These are phyloP conservation scores for Parastagonospora nodorum DNA, from an alignment of 2,329 filamentous ascomycete genomes.

Conservation along the genomic window DNA sequence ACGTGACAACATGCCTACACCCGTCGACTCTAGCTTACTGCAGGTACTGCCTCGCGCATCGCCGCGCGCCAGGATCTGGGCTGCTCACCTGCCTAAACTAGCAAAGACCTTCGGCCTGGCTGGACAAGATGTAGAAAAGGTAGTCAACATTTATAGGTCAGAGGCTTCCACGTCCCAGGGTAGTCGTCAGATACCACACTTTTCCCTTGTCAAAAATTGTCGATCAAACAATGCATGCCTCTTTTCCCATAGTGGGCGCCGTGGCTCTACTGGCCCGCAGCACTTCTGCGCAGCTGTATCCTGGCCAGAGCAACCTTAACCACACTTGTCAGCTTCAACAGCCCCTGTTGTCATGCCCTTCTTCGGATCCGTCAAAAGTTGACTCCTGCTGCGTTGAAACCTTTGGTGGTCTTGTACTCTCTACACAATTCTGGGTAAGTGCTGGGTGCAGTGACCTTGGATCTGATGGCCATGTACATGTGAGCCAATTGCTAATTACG, in stretches of 20 bases:
- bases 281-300: conserved; percentile 49
- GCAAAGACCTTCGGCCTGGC: conserved; percentile 32
- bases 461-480: background rate
- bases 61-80: conserved; percentile 15
- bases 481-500: no score
- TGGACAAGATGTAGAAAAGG: conserved; percentile 17
- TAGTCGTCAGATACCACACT: conserved; percentile 5
- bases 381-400: conserved; percentile 71
- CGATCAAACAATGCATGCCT: conserved; percentile 26
- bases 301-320: conserved; percentile 56
- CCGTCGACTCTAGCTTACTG: conserved; percentile 21
- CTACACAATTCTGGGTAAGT: conserved; percentile 66
- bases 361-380: conserved; percentile 44
- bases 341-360: conserved; percentile 41
- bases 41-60: conserved; percentile 36
- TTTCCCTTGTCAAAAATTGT: conserved; percentile 4
- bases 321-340: conserved; percentile 60
- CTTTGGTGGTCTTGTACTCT: conserved; percentile 65
- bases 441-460: background rate
- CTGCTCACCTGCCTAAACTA: conserved; percentile 36
- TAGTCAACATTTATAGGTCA: background rate
- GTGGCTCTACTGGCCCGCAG: conserved; percentile 24
- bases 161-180: conserved; percentile 2
- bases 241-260: conserved; percentile 17
- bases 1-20: conserved; percentile 30